Base-by-base conservation (phyloP, 2,329 filamentous ascomycete genomes). In the Pestalotiopsis sp. region DNA sequence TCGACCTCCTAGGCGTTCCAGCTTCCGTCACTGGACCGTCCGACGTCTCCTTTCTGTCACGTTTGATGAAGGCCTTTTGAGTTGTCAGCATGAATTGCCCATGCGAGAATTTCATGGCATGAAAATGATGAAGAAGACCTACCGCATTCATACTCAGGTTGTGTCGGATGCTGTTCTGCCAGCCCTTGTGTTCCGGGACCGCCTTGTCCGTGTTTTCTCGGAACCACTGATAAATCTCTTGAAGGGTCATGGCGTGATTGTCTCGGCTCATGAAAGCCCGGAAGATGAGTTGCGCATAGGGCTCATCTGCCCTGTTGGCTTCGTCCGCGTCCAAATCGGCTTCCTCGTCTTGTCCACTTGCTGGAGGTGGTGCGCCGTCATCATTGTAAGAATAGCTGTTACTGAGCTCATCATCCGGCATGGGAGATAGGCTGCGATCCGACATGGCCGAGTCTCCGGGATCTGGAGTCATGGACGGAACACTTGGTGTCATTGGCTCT, bases 141-240 rank as follows among this genome's bases (percentile, higher is more conserved):
- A 98, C 95, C 70, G 87, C 87, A 75, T 98, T 98, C 95, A 98
- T 98, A 62, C 94, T 97, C 7, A 98, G 84, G 74, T 98, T 98
- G 79, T 98, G 95, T 2, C 95, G 89, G 72, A 98, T 97, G 78
- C 93, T 97, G 80, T 98, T 98, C 81, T 95, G 92, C 95, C 95
- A 98, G 11, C 95, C 95, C 74, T 90, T 92, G 13, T 80, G 83
- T 7, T 84, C 85, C 60, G 86, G 86, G 66, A 85, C 89, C 4
- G 89, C 89, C 79, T 96, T 97, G 73, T 89, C 87, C 2, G 94
- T 97, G 76, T 97, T 91, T 36, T 91, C 86, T 57, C 88, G 85
- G 75, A 98, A 97, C 94, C 95, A 98, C 68, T 91, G 86, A 80
- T 98, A 98, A 68, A 98, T 93, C 66, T 97, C 91, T 73, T 94